These are phyloP conservation scores for Wallacemonas sp. DNA, from an alignment of 208 protist species.

Conservation along the genomic window DNA sequence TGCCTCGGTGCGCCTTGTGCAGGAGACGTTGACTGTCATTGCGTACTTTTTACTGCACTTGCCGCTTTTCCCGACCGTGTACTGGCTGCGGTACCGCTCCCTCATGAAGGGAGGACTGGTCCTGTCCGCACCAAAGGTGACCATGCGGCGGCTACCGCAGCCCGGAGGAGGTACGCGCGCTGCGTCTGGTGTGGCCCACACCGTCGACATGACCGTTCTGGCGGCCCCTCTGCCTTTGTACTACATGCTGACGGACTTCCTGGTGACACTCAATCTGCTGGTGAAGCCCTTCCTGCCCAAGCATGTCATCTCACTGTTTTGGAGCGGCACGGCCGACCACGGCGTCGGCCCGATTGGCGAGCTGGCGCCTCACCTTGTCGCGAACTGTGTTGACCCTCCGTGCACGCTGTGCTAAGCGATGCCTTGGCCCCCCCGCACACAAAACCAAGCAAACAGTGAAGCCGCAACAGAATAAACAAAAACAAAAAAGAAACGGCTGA, in stretches of 20 bases:
- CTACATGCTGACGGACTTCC: slow-evolving; percentile 63
- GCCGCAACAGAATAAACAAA: too few species aligned
- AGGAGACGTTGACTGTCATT: slow-evolving; percentile 53
- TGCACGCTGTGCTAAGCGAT: slow-evolving; percentile 42
- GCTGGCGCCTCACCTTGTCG: slow-evolving; percentile 62
- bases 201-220: slow-evolving; percentile 62
- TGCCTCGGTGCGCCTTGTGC: slow-evolving; percentile 43
- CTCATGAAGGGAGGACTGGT: slow-evolving; percentile 32
- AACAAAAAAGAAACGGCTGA: too few species aligned
- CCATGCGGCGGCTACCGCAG: slow-evolving; percentile 31
- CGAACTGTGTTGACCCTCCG: slow-evolving; percentile 44
- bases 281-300: slow-evolving; percentile 30
- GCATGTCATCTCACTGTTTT: slow-evolving; percentile 36
- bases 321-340: slow-evolving; percentile 27
- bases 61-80: slow-evolving; percentile 56
- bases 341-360: slow-evolving; percentile 35
- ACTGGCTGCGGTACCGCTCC: slow-evolving; percentile 36
- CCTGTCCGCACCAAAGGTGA: slow-evolving; percentile 45
- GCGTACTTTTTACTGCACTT: slow-evolving; percentile 67
- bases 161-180: slow-evolving; percentile 6
- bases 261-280: slow-evolving; percentile 47
- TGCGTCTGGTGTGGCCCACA: slow-evolving; percentile 37
- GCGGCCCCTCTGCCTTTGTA: slow-evolving; percentile 45
- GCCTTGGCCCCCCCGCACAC: too few species aligned
- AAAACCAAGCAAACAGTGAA: too few species aligned